Percentiles rank a stretch among this genome's conserved stretches.
Evolutionary conservation across 148 eudicot genomes (phyloP).

Genomic region (Heliamphora exappendiculata): DNA sequence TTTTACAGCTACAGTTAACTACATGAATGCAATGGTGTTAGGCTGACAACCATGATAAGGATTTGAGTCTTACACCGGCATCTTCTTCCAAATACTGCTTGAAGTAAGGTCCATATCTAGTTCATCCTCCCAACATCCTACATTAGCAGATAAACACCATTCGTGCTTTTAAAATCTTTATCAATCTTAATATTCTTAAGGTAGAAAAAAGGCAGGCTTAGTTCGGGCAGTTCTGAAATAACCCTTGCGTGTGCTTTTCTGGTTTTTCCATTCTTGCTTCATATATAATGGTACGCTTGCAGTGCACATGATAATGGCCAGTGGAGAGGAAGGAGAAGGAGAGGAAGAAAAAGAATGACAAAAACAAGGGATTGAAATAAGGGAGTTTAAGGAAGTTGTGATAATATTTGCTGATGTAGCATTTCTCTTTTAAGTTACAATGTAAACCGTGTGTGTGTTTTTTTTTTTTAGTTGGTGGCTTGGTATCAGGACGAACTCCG

Average conservation of each 20-base stretch:
- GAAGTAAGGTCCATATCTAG: neutral
- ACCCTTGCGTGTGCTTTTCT: neutral
- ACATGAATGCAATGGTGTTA: no score
- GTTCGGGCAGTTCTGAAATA: neutral
- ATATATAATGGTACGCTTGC: neutral
- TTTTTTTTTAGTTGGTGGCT: neutral
- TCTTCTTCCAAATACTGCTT: neutral
- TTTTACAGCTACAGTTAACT: no score
- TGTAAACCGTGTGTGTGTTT: no score
- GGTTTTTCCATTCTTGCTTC: neutral
- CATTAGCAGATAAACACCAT: neutral
- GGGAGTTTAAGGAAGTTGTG: neutral
- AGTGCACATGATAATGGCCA: neutral
- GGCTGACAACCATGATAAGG: neutral
- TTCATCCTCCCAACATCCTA: neutral
- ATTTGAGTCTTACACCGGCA: neutral
- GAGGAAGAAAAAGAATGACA: neutral
- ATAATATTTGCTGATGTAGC: neutral
- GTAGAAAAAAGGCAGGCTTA: neutral
- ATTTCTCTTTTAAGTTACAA: neutral
- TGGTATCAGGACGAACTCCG: neutral
- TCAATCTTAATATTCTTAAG: neutral
- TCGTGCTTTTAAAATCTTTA: neutral
- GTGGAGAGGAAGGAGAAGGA: neutral
- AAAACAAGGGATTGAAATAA: neutral